Evolutionary conservation across 257 asterid genomes (phyloP).

Genomic region (Solanum habrochaites): DNA sequence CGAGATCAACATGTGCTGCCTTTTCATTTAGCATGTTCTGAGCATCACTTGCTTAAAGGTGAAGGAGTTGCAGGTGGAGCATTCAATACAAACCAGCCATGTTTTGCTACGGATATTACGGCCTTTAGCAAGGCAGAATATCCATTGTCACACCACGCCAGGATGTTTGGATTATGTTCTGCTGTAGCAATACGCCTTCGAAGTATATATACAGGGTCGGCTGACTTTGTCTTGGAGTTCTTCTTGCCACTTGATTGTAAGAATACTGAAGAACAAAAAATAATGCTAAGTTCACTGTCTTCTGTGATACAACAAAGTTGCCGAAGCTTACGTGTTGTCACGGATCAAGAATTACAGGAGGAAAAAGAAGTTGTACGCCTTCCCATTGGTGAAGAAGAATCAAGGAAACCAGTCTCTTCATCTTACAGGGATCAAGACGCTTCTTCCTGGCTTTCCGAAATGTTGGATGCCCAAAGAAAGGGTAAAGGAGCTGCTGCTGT

Average conservation of each 20-base stretch:
- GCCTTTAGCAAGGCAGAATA: slow-evolving; percentile 61
- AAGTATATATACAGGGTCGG: slow-evolving; percentile 40
- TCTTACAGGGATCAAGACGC: slow-evolving; percentile 14
- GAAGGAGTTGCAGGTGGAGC: slow-evolving; percentile 78
- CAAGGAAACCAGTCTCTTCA: slow-evolving; percentile 4
- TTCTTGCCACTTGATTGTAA: slow-evolving; percentile 61
- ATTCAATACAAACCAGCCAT: slow-evolving; percentile 59
- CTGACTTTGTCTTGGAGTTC: slow-evolving; percentile 71
- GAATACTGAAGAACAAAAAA: slow-evolving; percentile 37
- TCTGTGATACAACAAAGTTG: slow-evolving; percentile 45
- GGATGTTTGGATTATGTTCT: slow-evolving; percentile 35
- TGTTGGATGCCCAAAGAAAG: slow-evolving; percentile 29
- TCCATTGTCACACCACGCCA: slow-evolving; percentile 69
- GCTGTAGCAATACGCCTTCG: slow-evolving; percentile 76
- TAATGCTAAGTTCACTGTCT: slow-evolving; percentile 49
- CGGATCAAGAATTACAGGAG: slow-evolving; percentile 44
- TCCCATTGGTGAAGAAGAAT: slow-evolving; percentile 9
- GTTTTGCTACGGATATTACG: slow-evolving; percentile 55
- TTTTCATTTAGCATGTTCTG: slow-evolving; percentile 70
- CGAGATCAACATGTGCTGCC: slow-evolving; percentile 35
- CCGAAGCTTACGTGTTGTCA: slow-evolving; percentile 48
- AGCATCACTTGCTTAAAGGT: slow-evolving; percentile 72
- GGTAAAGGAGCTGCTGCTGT: slow-evolving; percentile 36
- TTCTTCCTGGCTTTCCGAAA: slow-evolving; percentile 34
- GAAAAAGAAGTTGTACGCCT: slow-evolving; percentile 21